These are phyloP conservation scores for Gaultheria prostrata DNA, from an alignment of 148 eudicot species.

Conservation along the genomic window DNA sequence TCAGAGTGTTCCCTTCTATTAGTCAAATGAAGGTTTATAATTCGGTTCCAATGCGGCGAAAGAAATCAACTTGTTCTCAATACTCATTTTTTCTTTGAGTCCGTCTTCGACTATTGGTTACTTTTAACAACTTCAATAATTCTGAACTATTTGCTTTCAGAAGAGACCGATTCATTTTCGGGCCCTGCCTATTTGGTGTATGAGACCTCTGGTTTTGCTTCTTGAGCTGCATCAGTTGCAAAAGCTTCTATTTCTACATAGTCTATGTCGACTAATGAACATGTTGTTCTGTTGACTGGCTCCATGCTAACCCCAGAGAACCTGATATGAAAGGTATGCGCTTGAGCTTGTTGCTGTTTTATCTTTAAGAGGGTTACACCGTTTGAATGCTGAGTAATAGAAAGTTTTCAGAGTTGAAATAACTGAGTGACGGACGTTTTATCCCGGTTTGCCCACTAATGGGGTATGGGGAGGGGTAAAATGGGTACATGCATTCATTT, in stretches of 20 bases:
- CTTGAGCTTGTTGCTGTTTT: slow-evolving; percentile 11
- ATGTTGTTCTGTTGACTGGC: slow-evolving; percentile 97
- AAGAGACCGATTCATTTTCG: slow-evolving; percentile 31
- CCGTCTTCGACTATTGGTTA: background rate
- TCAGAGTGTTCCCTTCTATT: too few species aligned
- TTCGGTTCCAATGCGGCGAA: too few species aligned
- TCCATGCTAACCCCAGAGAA: slow-evolving; percentile 68
- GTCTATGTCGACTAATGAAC: slow-evolving; percentile 68
- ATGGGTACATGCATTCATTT: background rate
- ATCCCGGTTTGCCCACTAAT: background rate
- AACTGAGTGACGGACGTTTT: too few species aligned
- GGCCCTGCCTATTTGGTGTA: slow-evolving; percentile 26
- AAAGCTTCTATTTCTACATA: slow-evolving; percentile 43
- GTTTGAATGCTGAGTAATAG: background rate
- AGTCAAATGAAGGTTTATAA: too few species aligned
- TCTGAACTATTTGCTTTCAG: slow-evolving; percentile 36
- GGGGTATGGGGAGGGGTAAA: too few species aligned
- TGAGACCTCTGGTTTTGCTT: slow-evolving; percentile 31
- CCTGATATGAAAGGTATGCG: slow-evolving; percentile 75
- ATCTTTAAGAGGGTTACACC: background rate
- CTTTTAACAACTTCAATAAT: background rate
- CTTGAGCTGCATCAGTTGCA: slow-evolving; percentile 34
- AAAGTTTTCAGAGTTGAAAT: too few species aligned
- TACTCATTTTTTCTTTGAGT: too few species aligned
- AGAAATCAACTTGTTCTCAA: too few species aligned